Conservation (phyloP, 164 flowering plant species). For the Malania oleifera region DNA sequence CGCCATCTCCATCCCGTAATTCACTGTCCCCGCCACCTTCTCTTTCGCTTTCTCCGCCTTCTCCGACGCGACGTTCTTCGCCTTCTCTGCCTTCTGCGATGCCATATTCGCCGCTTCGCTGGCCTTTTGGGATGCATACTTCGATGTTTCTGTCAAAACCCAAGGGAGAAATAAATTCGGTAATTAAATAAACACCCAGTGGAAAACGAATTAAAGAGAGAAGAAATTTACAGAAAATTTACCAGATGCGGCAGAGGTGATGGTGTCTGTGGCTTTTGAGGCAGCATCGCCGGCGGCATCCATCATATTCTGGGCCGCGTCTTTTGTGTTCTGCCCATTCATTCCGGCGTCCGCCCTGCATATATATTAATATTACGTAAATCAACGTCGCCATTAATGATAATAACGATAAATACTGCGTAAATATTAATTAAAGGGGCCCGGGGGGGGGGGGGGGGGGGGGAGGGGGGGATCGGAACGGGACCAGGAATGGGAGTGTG, state of each 20-base stretch:
- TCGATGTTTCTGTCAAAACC: conserved; percentile 20
- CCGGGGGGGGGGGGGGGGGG: too few relatives aligned
- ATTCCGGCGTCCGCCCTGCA: too few relatives aligned
- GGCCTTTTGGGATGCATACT: conserved; percentile 27
- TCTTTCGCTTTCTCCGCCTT: conserved; percentile 14
- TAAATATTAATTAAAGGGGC: too few relatives aligned
- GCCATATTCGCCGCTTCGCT: conserved; percentile 14
- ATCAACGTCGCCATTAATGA: too few relatives aligned
- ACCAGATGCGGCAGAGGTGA: conserved; percentile 31
- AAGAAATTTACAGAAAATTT: not conserved
- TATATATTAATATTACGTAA: too few relatives aligned
- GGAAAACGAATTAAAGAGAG: not conserved
- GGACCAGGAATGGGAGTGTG: too few relatives aligned
- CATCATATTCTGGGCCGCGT: too few relatives aligned
- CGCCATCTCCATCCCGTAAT: conserved; percentile 9
- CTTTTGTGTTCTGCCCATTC: too few relatives aligned
- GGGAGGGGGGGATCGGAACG: too few relatives aligned
- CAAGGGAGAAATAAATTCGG: not conserved
- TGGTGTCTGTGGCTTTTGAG: conserved; percentile 21
- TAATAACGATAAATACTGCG: too few relatives aligned
- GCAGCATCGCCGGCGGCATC: conserved; percentile 31
- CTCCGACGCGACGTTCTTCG: conserved; percentile 14
- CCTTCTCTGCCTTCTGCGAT: conserved; percentile 3
- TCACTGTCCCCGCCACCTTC: conserved; percentile 9
- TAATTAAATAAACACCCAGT: not conserved